A percentile compares a stretch with the other conserved stretches of the same genome.
phyloP scores from a whole-genome alignment of 164 flowering plant genomes.

The Sedum album region DNA sequence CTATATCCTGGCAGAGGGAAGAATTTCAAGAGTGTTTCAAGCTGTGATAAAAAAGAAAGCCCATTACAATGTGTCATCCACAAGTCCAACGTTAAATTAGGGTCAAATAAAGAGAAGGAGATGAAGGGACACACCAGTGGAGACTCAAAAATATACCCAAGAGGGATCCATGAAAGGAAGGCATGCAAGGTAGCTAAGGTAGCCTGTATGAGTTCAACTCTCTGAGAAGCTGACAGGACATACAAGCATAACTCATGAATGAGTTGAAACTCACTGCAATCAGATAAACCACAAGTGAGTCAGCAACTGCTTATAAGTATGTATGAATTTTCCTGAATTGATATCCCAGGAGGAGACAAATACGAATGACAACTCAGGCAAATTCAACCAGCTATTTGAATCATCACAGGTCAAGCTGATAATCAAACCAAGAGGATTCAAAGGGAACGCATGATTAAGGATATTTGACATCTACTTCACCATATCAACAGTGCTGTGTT shows the following conservation, averaged over 20 bases:
- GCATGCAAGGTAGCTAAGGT: constrained; percentile 95
- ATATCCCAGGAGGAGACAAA: too few relatives aligned
- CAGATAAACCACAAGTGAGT: constrained; percentile 13
- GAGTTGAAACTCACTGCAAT: constrained; percentile 91
- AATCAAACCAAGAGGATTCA: too few relatives aligned
- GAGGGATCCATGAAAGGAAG: constrained; percentile 95
- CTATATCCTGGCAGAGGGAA: constrained; percentile 76
- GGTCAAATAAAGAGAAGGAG: not conserved
- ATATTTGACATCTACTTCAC: too few relatives aligned
- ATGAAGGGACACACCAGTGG: constrained; percentile 58
- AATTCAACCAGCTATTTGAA: too few relatives aligned
- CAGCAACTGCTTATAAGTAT: not conserved
- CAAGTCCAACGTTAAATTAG: not conserved
- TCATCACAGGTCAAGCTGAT: too few relatives aligned
- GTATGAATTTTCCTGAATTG: not conserved
- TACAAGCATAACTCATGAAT: constrained; percentile 96
- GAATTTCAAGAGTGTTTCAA: constrained; percentile 81
- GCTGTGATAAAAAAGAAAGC: constrained; percentile 30
- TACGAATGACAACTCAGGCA: too few relatives aligned
- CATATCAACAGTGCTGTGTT: not conserved
- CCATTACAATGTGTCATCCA: not conserved
- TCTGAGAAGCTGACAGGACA: constrained; percentile 91
- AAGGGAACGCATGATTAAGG: too few relatives aligned
- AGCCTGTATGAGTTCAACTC: constrained; percentile 87
- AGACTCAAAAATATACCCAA: constrained; percentile 97